Percentiles rank a stretch among this genome's conserved stretches.
These are phyloP conservation scores for Artemisia tridentata DNA, from an alignment of 129 eudicot species.

Conservation along the genomic window DNA sequence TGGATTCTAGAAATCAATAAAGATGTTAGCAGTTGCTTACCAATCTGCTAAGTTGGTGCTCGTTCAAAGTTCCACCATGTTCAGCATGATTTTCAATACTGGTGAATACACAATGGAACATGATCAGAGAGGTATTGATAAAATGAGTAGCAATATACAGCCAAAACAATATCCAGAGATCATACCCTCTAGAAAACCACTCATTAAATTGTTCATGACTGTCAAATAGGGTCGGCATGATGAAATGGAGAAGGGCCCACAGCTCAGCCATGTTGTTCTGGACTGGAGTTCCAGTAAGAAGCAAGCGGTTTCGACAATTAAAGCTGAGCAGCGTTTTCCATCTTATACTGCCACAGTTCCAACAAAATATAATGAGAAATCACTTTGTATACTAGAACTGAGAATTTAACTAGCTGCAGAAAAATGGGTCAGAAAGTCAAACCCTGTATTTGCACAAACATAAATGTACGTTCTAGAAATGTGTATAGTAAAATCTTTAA, in stretches of 20 bases:
- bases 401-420: neutral
- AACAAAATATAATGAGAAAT: neutral
- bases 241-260: conserved; percentile 98
- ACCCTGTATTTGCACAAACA: too few relatives aligned
- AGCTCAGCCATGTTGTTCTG: conserved; percentile 99
- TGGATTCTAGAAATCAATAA: too few relatives aligned
- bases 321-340: conserved; percentile 99
- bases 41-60: conserved; percentile 97
- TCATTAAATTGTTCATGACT: conserved; percentile 97
- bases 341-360: conserved; percentile 66
- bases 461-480: too few relatives aligned
- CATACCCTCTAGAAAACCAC: conserved; percentile 99
- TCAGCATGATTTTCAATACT: conserved; percentile 99
- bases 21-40: conserved; percentile 39
- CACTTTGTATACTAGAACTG: neutral
- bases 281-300: conserved; percentile 94
- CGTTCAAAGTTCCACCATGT: conserved; percentile 97
- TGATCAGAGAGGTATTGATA: conserved; percentile 7
- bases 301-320: conserved; percentile 97
- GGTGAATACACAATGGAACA: conserved; percentile 27
- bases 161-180: neutral
- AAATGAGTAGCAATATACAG: neutral
- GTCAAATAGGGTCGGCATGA: conserved; percentile 96
- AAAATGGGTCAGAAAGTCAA: too few relatives aligned
- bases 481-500: too few relatives aligned